Conservation (phyloP, 2,329 filamentous ascomycete genomes). For the Diaporthe citri region DNA sequence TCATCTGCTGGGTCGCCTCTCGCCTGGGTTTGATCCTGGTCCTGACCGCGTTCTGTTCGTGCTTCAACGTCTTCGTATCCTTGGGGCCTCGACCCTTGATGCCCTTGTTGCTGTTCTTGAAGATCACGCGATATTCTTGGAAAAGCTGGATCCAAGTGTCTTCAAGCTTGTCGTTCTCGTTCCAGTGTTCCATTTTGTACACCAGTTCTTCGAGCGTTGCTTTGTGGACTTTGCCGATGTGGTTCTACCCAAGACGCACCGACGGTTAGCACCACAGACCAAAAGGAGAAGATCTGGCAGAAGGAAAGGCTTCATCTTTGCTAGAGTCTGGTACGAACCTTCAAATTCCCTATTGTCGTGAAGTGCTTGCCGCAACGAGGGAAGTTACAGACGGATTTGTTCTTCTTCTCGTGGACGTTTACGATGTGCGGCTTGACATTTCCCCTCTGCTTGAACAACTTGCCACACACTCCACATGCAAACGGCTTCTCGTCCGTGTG, state of each 20-base stretch:
- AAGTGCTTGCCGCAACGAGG: conserved; percentile 82
- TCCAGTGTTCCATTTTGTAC: conserved; percentile 39
- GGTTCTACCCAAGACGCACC: conserved; percentile 11
- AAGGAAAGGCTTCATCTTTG: background rate
- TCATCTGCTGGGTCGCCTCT: conserved; percentile 41
- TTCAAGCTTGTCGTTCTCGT: conserved; percentile 72
- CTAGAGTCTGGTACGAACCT: conserved; percentile 66
- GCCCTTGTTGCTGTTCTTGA: conserved; percentile 98
- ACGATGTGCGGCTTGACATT: conserved; percentile 86
- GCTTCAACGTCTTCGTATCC: conserved; percentile 73
- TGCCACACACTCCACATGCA: conserved; percentile 82
- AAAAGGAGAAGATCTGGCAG: background rate
- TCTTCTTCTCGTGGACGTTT: conserved; percentile 79
- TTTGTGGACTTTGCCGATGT: conserved; percentile 37
- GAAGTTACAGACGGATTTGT: conserved; percentile 84
- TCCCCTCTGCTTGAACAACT: conserved; percentile 86
- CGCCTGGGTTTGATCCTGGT: background rate
- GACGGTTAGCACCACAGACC: background rate
- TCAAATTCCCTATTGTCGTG: conserved; percentile 91
- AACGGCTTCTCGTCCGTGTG: conserved; percentile 92
- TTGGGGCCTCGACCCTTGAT: conserved; percentile 92
- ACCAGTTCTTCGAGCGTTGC: conserved; percentile 10
- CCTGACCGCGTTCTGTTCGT: conserved; percentile 28
- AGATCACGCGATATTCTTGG: conserved; percentile 87
- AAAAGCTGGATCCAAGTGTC: conserved; percentile 81